Evolutionary conservation across 331 rosid species (phyloP).

Genomic region (Arachis monticola): DNA sequence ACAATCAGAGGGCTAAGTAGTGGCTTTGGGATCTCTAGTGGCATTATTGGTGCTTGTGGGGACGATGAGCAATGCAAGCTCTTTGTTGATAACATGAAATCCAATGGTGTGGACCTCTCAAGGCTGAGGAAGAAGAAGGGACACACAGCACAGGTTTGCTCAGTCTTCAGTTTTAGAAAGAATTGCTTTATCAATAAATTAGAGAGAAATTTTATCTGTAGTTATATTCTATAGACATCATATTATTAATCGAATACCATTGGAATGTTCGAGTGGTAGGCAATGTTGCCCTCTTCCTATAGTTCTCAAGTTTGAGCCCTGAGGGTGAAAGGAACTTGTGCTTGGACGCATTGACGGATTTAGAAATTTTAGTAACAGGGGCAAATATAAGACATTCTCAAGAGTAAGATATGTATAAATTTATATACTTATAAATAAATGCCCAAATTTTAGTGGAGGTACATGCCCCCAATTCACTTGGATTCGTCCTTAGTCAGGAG

Average conservation of each 20-base stretch:
- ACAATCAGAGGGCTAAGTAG: constrained; percentile 82
- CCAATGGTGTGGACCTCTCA: constrained; percentile 69
- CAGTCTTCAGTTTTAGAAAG: constrained; percentile 8
- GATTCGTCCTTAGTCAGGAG: no score
- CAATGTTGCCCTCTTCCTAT: no score
- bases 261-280: no score
- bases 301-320: no score
- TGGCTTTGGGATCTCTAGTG: constrained; percentile 78
- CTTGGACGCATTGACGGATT: no score
- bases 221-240: background rate
- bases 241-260: background rate
- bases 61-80: constrained; percentile 82
- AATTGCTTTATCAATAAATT: background rate
- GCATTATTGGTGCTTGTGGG: constrained; percentile 87
- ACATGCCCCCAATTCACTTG: no score
- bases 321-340: no score
- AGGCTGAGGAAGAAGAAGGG: constrained; percentile 78
- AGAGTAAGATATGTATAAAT: no score
- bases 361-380: no score
- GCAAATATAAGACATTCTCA: no score
- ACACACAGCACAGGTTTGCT: constrained; percentile 82
- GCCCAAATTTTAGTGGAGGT: no score
- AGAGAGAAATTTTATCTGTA: background rate
- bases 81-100: constrained; percentile 76
- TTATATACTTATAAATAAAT: no score